Evolutionary conservation across 176 grass and related monocot genomes (phyloP).

Genomic region (Juncus inflexus): DNA sequence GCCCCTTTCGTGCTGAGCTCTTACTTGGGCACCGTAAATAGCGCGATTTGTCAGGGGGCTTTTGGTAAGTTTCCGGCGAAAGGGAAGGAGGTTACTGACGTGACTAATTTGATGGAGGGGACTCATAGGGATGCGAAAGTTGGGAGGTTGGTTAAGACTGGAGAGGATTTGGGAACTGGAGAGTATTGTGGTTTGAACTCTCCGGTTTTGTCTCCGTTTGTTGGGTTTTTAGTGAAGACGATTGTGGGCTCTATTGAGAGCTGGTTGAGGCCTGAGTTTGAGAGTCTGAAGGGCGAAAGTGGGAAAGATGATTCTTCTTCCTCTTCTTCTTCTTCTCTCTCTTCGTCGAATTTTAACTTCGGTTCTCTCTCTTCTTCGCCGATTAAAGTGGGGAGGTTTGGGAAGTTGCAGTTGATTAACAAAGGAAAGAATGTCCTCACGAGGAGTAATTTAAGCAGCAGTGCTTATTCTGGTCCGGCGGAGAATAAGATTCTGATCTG

Average conservation of each 20-base stretch:
- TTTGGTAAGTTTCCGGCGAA: constrained; percentile 48
- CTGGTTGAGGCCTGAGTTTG: constrained; percentile 60
- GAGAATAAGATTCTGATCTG: constrained; percentile 39
- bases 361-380: constrained; percentile 22
- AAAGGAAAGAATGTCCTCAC: constrained; percentile 27
- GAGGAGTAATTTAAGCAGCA: constrained; percentile 3
- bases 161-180: constrained; percentile 29
- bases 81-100: constrained; percentile 60
- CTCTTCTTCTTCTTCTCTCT: no score
- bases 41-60: constrained; percentile 71
- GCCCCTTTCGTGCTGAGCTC: constrained; percentile 69
- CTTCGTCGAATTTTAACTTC: constrained; percentile 23
- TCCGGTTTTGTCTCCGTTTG: constrained; percentile 39
- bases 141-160: constrained; percentile 54
- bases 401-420: constrained; percentile 13
- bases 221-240: constrained; percentile 70
- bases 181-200: neutral
- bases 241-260: constrained; percentile 73
- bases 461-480: neutral
- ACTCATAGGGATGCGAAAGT: constrained; percentile 85
- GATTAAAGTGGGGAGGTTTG: constrained; percentile 23
- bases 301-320: no score
- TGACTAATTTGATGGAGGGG: constrained; percentile 53
- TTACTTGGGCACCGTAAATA: constrained; percentile 62
- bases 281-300: constrained; percentile 33